phyloP scores from a whole-genome alignment of 306 rosid genomes.

The Carpinus viminea region DNA sequence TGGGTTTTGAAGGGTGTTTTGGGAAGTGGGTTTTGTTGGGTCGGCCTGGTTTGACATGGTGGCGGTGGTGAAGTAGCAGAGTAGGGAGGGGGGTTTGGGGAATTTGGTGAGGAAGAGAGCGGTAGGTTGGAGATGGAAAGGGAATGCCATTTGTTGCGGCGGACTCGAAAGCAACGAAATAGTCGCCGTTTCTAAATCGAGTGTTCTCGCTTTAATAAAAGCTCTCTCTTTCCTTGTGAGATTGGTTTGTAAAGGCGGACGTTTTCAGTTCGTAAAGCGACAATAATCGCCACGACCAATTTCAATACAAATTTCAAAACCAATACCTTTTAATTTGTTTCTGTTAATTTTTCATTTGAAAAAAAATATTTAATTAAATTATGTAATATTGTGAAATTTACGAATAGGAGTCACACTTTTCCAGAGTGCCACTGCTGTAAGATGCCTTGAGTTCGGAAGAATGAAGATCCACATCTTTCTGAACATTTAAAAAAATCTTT shows the following conservation, averaged over 20 bases:
- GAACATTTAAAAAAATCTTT: not conserved
- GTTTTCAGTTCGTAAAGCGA: not conserved
- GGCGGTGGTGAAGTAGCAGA: constrained; percentile 17
- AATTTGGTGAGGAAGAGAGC: not conserved
- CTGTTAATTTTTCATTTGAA: no score
- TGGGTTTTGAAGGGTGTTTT: constrained; percentile 22
- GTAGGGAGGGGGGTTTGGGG: constrained; percentile 18
- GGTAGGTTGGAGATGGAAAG: constrained; percentile 11
- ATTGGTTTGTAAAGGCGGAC: not conserved
- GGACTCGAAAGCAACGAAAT: no score
- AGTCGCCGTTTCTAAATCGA: no score
- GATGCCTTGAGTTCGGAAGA: not conserved
- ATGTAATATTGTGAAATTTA: no score
- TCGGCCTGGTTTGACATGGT: constrained; percentile 35
- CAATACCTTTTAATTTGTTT: no score
- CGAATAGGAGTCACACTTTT: not conserved
- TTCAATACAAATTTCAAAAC: no score
- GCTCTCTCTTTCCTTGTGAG: not conserved
- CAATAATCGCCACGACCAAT: no score
- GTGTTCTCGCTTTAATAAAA: no score
- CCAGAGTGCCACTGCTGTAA: not conserved
- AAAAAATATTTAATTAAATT: no score
- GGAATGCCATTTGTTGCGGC: constrained; percentile 18
- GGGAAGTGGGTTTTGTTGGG: constrained; percentile 31
- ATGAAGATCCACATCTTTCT: constrained; percentile 18